These are phyloP conservation scores for Aegle marmelos DNA, from an alignment of 345 rosid species.

Conservation along the genomic window DNA sequence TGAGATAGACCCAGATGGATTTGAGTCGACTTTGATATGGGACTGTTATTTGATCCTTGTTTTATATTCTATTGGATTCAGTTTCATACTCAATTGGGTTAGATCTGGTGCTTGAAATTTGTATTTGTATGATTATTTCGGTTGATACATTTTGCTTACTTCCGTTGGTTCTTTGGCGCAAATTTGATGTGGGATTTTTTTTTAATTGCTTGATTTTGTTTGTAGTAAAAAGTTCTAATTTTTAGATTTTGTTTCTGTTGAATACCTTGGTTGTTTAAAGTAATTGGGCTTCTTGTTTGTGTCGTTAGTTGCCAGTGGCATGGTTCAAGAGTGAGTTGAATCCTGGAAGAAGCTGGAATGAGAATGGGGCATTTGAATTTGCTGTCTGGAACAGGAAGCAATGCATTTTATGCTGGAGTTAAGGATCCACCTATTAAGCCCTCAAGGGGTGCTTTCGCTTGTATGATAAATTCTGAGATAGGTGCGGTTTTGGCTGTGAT, in stretches of 20 bases:
- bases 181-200: neutral
- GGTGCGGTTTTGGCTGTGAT: constrained; percentile 78
- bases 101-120: constrained; percentile 9
- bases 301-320: constrained; percentile 13
- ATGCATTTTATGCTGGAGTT: constrained; percentile 31
- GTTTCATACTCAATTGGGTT: neutral
- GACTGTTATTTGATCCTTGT: neutral
- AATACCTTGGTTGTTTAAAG: neutral
- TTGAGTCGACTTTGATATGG: neutral
- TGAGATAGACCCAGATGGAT: neutral
- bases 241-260: neutral
- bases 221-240: neutral
- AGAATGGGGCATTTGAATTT: constrained; percentile 48
- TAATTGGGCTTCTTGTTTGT: neutral
- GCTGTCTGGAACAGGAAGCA: constrained; percentile 33
- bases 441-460: constrained; percentile 49
- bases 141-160: neutral
- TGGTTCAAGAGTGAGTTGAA: constrained; percentile 12
- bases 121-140: neutral
- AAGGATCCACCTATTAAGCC: constrained; percentile 26
- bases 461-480: constrained; percentile 66
- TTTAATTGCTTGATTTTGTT: neutral
- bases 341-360: constrained; percentile 27
- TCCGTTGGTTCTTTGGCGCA: neutral
- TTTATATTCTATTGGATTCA: neutral